A percentile compares a stretch with the other conserved stretches of the same genome.
Evolutionary conservation across 2,329 filamentous ascomycete genomes (phyloP).

Genomic region (Aspergillus ustus): DNA sequence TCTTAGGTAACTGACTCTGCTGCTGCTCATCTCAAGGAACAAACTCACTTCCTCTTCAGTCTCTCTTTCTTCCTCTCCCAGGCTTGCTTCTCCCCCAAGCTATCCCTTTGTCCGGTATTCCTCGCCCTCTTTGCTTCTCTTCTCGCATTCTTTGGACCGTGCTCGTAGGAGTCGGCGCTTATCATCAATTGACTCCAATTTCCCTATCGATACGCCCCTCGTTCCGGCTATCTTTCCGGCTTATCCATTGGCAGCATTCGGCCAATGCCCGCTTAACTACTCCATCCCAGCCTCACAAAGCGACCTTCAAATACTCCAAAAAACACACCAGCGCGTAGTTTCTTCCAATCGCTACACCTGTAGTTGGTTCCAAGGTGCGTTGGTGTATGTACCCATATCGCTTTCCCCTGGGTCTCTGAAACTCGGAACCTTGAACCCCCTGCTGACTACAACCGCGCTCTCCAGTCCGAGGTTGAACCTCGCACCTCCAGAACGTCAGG

Average conservation of each 20-base stretch:
- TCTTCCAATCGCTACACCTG: constrained; percentile 16
- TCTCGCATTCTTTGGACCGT: constrained; percentile 13
- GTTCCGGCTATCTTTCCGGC: constrained; percentile 37
- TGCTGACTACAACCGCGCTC: constrained; percentile 25
- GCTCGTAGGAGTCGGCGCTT: constrained; percentile 19
- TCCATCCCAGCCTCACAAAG: constrained; percentile 1
- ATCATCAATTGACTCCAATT: constrained; percentile 32
- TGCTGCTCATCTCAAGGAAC: constrained; percentile 5
- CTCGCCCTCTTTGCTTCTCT: neutral
- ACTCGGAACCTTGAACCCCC: constrained; percentile 20
- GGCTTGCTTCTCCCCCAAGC: constrained; percentile 9
- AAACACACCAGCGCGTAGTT: constrained; percentile 17
- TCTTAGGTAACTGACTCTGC: constrained; percentile 1
- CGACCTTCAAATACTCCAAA: constrained; percentile 3
- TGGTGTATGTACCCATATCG: constrained; percentile 10
- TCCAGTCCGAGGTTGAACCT: constrained; percentile 18
- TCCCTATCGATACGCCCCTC: constrained; percentile 34
- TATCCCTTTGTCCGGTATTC: neutral
- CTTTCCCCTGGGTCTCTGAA: constrained; percentile 16
- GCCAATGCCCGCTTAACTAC: constrained; percentile 8
- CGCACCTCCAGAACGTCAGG: constrained; percentile 11
- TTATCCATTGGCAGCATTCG: constrained; percentile 25
- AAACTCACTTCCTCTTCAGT: constrained; percentile 11
- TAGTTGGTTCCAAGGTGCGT: constrained; percentile 14
- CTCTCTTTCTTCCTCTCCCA: constrained; percentile 7